These are phyloP conservation scores for Aspergillus pseudoterreus DNA, from an alignment of 2,329 filamentous ascomycete genomes.

Conservation along the genomic window DNA sequence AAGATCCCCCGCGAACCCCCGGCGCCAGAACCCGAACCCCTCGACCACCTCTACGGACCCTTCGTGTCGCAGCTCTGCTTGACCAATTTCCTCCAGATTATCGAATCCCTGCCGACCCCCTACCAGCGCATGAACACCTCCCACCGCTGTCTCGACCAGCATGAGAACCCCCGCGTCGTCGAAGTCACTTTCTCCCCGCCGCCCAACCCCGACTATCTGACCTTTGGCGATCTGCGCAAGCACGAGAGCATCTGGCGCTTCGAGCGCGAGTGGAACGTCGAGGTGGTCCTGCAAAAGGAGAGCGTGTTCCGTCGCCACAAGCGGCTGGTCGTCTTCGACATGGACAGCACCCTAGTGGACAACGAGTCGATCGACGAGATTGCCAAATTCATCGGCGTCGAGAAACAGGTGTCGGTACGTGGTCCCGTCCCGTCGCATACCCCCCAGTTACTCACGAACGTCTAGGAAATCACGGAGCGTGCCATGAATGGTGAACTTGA, in stretches of 20 bases:
- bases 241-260: constrained; percentile 80
- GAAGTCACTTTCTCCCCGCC: constrained; percentile 52
- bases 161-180: constrained; percentile 48
- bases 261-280: constrained; percentile 84
- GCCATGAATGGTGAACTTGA: constrained; percentile 97
- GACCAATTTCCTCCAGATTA: constrained; percentile 53
- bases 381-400: constrained; percentile 77
- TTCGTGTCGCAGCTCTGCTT: constrained; percentile 54
- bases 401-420: constrained; percentile 67
- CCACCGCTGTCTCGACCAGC: constrained; percentile 47
- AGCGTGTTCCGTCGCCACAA: constrained; percentile 73
- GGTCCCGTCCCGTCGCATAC: neutral
- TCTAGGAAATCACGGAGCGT: constrained; percentile 73
- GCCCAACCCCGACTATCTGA: constrained; percentile 46
- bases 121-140: constrained; percentile 48
- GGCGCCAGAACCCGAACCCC: constrained; percentile 50
- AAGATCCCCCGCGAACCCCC: constrained; percentile 54
- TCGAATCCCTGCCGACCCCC: constrained; percentile 47
- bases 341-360: constrained; percentile 96
- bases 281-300: constrained; percentile 73
- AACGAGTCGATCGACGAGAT: constrained; percentile 98
- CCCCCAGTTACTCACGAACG: constrained; percentile 8
- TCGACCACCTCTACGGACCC: constrained; percentile 54
- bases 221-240: constrained; percentile 67
- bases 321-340: constrained; percentile 90